Conservation (phyloP, 371 early-diverging fungal species). For the Spraguea lophii region DNA sequence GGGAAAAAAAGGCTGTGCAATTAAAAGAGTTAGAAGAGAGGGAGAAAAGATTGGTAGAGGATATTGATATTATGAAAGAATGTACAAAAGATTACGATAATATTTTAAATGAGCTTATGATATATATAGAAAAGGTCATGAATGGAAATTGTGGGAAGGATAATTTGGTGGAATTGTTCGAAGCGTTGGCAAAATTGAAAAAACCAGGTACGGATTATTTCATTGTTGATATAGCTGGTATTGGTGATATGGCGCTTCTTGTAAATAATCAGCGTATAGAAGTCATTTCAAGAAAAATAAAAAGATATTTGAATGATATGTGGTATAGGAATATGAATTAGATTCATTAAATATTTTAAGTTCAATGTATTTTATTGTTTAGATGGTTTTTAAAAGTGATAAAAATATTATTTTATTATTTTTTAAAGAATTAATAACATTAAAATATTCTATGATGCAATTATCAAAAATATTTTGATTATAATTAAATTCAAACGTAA, state of each 20-base stretch:
- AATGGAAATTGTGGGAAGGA: background rate
- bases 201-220: background rate
- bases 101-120: conserved; percentile 1
- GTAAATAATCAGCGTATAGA: background rate
- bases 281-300: background rate
- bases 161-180: background rate
- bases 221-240: background rate
- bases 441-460: too few species aligned
- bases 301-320: background rate
- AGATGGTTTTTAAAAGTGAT: too few species aligned
- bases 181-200: background rate
- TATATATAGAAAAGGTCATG: background rate
- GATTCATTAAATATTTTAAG: too few species aligned
- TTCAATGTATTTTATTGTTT: too few species aligned
- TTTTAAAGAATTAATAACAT: too few species aligned
- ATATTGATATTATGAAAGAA: background rate
- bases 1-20: too few species aligned
- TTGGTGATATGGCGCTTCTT: background rate
- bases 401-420: too few species aligned
- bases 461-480: too few species aligned
- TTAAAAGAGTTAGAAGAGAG: too few species aligned
- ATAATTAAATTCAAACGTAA: too few species aligned
- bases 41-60: conserved; percentile 12
- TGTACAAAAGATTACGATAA: background rate
- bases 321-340: too few species aligned